phyloP scores from a whole-genome alignment of 2,329 filamentous ascomycete genomes.

The Monosporascus sp. region DNA sequence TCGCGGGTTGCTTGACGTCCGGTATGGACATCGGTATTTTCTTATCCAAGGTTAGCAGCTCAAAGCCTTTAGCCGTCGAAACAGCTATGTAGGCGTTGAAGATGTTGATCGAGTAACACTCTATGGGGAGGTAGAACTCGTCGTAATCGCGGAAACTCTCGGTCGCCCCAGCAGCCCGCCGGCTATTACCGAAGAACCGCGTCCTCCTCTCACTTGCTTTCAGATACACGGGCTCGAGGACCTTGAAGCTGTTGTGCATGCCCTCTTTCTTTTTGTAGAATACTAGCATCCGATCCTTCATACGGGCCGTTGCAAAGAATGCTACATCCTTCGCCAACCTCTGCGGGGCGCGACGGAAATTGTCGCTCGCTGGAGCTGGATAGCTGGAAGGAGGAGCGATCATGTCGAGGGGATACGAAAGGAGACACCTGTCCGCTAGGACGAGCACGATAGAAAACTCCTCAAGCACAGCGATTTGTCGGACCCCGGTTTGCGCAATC shows the following conservation, averaged over 20 bases:
- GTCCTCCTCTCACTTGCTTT: constrained; percentile 82
- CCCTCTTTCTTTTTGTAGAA: constrained; percentile 97
- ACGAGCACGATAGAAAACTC: constrained; percentile 92
- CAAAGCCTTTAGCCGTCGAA: constrained; percentile 85
- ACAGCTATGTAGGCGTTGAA: constrained; percentile 95
- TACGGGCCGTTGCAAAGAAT: constrained; percentile 91
- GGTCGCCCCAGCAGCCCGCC: constrained; percentile 63
- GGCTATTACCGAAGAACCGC: constrained; percentile 58
- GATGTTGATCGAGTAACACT: constrained; percentile 91
- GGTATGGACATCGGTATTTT: constrained; percentile 94
- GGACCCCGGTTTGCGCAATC: constrained; percentile 71
- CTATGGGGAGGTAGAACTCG: constrained; percentile 95
- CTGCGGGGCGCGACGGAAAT: constrained; percentile 79
- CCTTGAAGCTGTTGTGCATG: constrained; percentile 90
- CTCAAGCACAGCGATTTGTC: constrained; percentile 90
- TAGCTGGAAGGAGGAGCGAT: constrained; percentile 62
- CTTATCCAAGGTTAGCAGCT: constrained; percentile 94
- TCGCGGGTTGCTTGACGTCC: constrained; percentile 72
- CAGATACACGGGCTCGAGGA: constrained; percentile 91
- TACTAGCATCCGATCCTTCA: constrained; percentile 93
- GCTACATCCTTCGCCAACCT: constrained; percentile 89
- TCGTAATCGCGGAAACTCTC: constrained; percentile 98
- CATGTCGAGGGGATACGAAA: constrained; percentile 90
- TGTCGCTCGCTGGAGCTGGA: constrained; percentile 62
- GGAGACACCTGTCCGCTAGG: constrained; percentile 84